Base-by-base conservation (phyloP, 2,329 filamentous ascomycete genomes). In the Colletotrichum sp. region DNA sequence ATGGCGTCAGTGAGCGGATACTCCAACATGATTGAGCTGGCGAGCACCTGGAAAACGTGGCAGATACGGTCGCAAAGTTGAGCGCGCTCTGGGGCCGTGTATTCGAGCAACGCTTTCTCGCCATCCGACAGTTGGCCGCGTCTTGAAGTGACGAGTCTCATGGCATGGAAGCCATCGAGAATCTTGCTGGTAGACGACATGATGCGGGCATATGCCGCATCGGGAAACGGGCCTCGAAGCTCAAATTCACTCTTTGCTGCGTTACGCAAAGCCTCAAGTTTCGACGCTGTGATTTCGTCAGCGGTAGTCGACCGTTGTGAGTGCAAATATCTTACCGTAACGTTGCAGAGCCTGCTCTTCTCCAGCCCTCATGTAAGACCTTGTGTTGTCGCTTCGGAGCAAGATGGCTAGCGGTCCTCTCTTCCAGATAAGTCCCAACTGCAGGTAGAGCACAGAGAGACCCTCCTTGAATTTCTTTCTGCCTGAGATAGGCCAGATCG, bases 391-490 rank as follows among this genome's bases (percentile, higher is more conserved):
- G 75, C 89, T 92, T 62, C 92, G 89, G 1, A 93, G 87, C 71
- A 98, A 89, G 8, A 93, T 92, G 6, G 94, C 93, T 28, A 99
- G 88, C 1, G 97, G 97, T 10, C 98, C 96, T 60, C 96, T 92
- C 86, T 96, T 98, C 97, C 97, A 99, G 78, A 99, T 96, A 39
- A 99, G 90, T 18, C 96, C 95, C 92, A 99, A 96, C 75, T 98
- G 95, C 8, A 99, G 89, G 91, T 97, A 99, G 15, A 99, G 88
- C n/a, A 98, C 89, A 32, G 95, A 95, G 13, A 98, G 89, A 3
- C 96, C 96, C 80, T 98, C 94, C 81, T 97, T 95, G 80, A 99
- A 93, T 85, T 98, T 98, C 78, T 91, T 90, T 59, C 97, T 91
- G 3, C 96, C 97, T 36, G 95, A 97, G 77, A 98, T 98, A 10